Evolutionary conservation across 805 yeast genomes (phyloP).

Genomic region (Brettanomyces bruxellensis): DNA sequence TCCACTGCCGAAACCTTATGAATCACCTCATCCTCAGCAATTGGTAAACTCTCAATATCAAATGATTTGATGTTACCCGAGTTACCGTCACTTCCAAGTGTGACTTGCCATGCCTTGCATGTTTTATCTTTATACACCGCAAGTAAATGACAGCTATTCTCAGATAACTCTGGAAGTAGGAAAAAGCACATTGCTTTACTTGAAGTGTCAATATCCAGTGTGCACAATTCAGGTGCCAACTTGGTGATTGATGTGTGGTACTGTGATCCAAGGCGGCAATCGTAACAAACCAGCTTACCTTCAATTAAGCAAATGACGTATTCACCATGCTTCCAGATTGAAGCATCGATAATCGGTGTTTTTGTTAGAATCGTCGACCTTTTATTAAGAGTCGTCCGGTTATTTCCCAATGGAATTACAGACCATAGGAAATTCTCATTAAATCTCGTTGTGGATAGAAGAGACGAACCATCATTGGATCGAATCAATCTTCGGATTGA

Average conservation of each 20-base stretch:
- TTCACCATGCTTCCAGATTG: slow-evolving; percentile 39
- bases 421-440: slow-evolving; percentile 57
- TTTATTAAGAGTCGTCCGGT: slow-evolving; percentile 24
- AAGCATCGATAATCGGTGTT: slow-evolving; percentile 37
- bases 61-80: slow-evolving; percentile 21
- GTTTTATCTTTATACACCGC: slow-evolving; percentile 35
- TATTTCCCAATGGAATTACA: slow-evolving; percentile 26
- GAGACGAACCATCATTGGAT: slow-evolving; percentile 55
- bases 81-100: slow-evolving; percentile 15
- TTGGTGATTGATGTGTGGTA: slow-evolving; percentile 14
- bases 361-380: slow-evolving; percentile 32
- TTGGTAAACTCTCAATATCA: slow-evolving; percentile 27
- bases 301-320: slow-evolving; percentile 36
- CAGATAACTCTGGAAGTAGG: slow-evolving; percentile 27
- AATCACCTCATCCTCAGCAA: slow-evolving; percentile 21
- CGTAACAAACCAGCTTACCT: slow-evolving; percentile 49
- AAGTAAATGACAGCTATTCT: slow-evolving; percentile 33
- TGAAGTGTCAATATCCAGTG: slow-evolving; percentile 4
- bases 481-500: slow-evolving; percentile 61
- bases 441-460: slow-evolving; percentile 53
- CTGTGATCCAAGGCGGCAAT: slow-evolving; percentile 31
- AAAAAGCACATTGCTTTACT: slow-evolving; percentile 21
- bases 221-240: slow-evolving; percentile 15
- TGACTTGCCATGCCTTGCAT: slow-evolving; percentile 34
- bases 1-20: slow-evolving; percentile 43